Evolutionary conservation across 2,329 filamentous ascomycete genomes (phyloP).

Genomic region (Ophiostoma quercus): DNA sequence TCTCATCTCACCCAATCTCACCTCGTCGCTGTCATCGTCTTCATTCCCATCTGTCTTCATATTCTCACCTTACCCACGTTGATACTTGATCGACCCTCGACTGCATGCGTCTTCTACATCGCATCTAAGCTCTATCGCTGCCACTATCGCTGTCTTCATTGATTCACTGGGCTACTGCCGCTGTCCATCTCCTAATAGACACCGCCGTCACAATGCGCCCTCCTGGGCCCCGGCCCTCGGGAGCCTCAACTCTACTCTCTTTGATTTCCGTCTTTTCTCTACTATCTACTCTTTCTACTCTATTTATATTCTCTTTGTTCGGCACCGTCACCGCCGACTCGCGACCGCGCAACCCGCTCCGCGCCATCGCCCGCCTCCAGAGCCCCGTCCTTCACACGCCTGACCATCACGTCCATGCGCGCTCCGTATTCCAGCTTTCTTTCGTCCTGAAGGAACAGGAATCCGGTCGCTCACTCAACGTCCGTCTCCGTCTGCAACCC

Average conservation of each 20-base stretch:
- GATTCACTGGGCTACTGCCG: too few species aligned
- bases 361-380: conserved; percentile 66
- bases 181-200: not conserved
- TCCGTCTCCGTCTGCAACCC: conserved; percentile 78
- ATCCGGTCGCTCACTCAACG: conserved; percentile 49
- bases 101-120: not conserved
- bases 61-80: not conserved
- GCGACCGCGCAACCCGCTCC: conserved; percentile 68
- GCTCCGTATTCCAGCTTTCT: conserved; percentile 77
- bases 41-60: not conserved
- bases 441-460: conserved; percentile 63
- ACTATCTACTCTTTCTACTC: not conserved
- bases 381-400: conserved; percentile 72
- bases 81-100: not conserved
- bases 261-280: not conserved
- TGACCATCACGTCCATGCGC: conserved; percentile 70
- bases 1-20: conserved; percentile 2
- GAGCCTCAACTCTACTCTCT: not conserved
- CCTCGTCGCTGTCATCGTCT: not conserved
- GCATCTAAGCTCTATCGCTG: not conserved
- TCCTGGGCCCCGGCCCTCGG: conserved; percentile 10
- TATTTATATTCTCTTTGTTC: not conserved
- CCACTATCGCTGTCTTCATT: not conserved
- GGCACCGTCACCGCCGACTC: conserved; percentile 55
- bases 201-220: conserved; percentile 19